Conservation (phyloP, 2,329 filamentous ascomycete genomes). For the Aspergillus proliferans region DNA sequence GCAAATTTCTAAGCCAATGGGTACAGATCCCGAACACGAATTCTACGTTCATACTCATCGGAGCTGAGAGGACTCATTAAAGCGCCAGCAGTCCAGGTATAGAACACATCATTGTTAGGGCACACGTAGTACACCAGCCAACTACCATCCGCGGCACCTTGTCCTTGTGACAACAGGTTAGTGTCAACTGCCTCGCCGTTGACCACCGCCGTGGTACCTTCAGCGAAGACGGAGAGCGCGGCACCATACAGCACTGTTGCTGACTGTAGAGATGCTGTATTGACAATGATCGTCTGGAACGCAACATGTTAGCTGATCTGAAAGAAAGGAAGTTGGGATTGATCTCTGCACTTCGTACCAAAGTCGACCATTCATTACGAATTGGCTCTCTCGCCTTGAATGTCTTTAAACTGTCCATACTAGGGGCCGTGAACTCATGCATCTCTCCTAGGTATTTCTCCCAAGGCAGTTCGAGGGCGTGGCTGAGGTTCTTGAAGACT, state of each 20-base stretch:
- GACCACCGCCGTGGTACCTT: background rate
- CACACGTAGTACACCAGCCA: background rate
- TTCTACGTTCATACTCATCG: background rate
- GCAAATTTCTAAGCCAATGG: background rate
- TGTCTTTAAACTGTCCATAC: background rate
- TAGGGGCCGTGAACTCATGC: background rate
- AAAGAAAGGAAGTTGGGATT: background rate
- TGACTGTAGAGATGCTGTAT: background rate
- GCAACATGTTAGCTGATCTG: background rate
- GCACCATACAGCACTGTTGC: background rate
- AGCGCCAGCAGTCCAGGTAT: background rate
- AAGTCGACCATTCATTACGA: background rate
- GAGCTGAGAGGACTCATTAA: background rate
- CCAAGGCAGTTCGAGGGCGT: background rate
- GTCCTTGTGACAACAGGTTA: too few relatives aligned
- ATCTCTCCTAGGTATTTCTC: background rate
- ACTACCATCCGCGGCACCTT: background rate
- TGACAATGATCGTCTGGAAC: background rate
- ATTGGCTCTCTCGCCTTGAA: background rate
- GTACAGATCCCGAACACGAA: background rate
- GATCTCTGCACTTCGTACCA: background rate
- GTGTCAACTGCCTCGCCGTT: too few relatives aligned
- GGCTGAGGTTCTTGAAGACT: background rate
- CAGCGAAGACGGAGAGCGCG: background rate
- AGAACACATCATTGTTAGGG: background rate